Evolutionary conservation across 768 basidiomycete species (phyloP), one percentile per base, ranked within the genome.

Genomic region (Hygrophorus russula): DNA sequence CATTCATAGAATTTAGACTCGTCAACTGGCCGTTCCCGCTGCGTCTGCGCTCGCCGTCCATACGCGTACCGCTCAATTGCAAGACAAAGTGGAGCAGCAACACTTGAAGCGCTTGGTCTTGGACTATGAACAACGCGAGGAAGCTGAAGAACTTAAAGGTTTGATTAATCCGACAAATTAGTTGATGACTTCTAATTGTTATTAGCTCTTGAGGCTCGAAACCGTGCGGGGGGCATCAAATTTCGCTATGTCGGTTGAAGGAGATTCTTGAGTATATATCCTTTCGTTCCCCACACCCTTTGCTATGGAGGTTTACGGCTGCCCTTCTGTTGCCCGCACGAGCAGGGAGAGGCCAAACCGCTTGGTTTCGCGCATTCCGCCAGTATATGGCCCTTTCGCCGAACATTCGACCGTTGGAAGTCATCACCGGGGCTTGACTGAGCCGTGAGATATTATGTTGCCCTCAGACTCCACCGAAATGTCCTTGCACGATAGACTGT

Each of bases 61-160:
- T 54, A 93, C 92, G 1, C 79, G 83, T 24, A 78, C 85, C 2
- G 89, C 96, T 34, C 96, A 97, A 56, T 67, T 88, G 49, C 91
- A 92, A 58, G 91, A 93, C 62, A 88, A 83, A 62, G 90, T 88
- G 5, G 96, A 99, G 57, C 94, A 98, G 53, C 91, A 98, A 60
- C 89, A 97, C 48, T 66, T 99, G 51, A 99, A 99, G 67, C 78
- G 82, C n/a, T 73, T 98, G 14, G 96, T 96, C 3, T 73, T 94
- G 41, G 76, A 90, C 57, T 92, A 90, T 49, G 89, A 90, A 56
- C 88, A 90, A 53, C 82, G 82, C 28, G 89, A 90, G 59, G 88
- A 89, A 62, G 82, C 74, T 2, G 85, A 88, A 57, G 85, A 87
- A 54, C 54, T 84, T 52, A 85, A 78, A 74, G 83, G 85, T 82